These are phyloP conservation scores for Sclerotiophoma versabilis DNA, from an alignment of 2,329 filamentous ascomycete species.

Conservation along the genomic window DNA sequence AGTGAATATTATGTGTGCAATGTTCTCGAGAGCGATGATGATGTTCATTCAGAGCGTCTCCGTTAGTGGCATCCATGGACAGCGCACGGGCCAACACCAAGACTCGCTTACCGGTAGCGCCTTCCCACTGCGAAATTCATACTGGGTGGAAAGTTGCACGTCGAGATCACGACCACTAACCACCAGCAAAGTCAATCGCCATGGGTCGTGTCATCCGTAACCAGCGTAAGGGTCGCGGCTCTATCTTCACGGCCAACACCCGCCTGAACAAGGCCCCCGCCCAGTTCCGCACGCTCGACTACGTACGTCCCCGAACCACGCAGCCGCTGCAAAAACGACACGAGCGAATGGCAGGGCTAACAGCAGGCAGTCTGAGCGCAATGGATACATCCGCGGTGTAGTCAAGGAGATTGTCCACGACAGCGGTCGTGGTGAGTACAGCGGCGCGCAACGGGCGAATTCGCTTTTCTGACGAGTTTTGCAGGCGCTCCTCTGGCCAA, in stretches of 20 bases:
- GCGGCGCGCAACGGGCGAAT: slow-evolving; percentile 8
- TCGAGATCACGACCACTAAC: slow-evolving; percentile 21
- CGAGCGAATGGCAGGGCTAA: slow-evolving; percentile 44
- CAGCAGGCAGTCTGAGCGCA: slow-evolving; percentile 71
- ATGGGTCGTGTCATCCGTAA: slow-evolving; percentile 77
- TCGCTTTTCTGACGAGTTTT: slow-evolving; percentile 27
- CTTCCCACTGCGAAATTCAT: too few species aligned
- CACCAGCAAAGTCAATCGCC: slow-evolving; percentile 43
- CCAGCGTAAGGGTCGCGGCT: slow-evolving; percentile 75
- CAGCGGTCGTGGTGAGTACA: slow-evolving; percentile 81
- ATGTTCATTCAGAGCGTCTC: neutral
- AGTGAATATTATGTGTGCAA: too few species aligned
- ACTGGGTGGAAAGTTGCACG: too few species aligned
- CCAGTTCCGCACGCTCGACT: slow-evolving; percentile 97
- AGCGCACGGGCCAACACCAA: too few species aligned
- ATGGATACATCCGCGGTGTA: slow-evolving; percentile 96
- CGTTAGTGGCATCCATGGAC: neutral
- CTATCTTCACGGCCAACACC: slow-evolving; percentile 73
- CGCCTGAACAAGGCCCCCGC: slow-evolving; percentile 90
- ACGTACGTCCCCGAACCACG: slow-evolving; percentile 53
- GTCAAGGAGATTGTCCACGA: slow-evolving; percentile 99
- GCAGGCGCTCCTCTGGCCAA: slow-evolving; percentile 81
- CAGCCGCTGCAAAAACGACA: slow-evolving; percentile 1
- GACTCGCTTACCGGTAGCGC: too few species aligned
- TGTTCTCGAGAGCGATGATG: too few species aligned